Evolutionary conservation across 2,329 filamentous ascomycete genomes (phyloP).

Genomic region (Aspergillus pseudotamarii): DNA sequence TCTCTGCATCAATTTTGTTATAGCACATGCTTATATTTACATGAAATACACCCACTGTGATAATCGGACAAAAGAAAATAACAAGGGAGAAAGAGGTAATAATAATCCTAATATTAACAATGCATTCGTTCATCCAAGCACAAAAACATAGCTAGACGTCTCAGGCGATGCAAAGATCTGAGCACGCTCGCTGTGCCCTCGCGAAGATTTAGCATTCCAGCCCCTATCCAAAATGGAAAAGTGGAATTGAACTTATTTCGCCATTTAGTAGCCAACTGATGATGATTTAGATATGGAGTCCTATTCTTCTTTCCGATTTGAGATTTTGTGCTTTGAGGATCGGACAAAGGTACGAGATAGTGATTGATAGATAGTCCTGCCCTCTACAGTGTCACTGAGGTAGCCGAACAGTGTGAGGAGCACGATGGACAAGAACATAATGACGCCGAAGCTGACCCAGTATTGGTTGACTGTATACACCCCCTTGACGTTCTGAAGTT

Average conservation of each 20-base stretch:
- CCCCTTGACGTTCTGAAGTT: conserved; percentile 59
- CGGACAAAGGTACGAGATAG: conserved; percentile 41
- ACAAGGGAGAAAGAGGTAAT: background rate
- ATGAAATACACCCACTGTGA: background rate
- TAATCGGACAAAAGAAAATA: background rate
- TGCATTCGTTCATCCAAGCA: background rate
- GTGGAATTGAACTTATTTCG: background rate
- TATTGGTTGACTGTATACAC: conserved; percentile 66
- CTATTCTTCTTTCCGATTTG: conserved; percentile 16
- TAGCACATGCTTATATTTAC: background rate
- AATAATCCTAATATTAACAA: background rate
- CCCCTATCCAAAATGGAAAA: background rate
- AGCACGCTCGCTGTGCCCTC: background rate
- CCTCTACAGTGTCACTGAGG: conserved; percentile 61
- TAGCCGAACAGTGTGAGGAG: conserved; percentile 61
- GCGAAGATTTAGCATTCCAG: background rate
- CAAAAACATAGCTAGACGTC: background rate
- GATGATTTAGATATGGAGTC: background rate
- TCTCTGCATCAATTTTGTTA: background rate
- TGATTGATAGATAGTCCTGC: conserved; percentile 54
- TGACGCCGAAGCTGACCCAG: conserved; percentile 68
- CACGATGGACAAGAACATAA: conserved; percentile 62
- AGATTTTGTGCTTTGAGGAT: conserved; percentile 33
- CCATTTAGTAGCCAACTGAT: background rate
- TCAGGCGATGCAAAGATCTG: background rate